phyloP scores from a whole-genome alignment of 306 rosid species.

The Citrullus amarus region DNA sequence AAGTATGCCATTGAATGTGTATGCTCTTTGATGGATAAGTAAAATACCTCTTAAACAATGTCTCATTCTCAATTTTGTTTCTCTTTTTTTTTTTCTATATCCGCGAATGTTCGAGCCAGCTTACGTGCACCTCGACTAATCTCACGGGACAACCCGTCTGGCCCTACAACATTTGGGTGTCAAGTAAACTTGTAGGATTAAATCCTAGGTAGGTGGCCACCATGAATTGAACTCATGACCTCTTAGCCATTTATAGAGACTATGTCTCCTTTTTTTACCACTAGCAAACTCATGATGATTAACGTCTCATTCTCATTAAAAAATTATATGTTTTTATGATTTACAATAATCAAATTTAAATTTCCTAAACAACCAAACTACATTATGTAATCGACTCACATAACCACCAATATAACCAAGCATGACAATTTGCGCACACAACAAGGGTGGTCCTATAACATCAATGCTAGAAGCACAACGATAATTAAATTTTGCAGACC shows the following conservation, averaged over 20 bases:
- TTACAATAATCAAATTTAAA: not conserved
- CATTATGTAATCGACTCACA: not conserved
- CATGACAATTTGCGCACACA: not conserved
- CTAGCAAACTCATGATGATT: too few species aligned
- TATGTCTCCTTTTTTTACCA: too few species aligned
- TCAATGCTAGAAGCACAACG: not conserved
- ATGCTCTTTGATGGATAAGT: not conserved
- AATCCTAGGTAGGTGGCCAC: too few species aligned
- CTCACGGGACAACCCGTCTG: too few species aligned
- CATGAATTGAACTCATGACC: too few species aligned
- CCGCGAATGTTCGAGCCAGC: too few species aligned
- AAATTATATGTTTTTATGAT: not conserved
- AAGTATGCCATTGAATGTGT: not conserved
- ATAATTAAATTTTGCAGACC: conserved; percentile 27
- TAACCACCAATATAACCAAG: not conserved
- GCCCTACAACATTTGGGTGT: too few species aligned
- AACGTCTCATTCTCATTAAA: not conserved
- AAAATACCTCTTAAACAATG: not conserved
- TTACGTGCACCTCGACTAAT: too few species aligned
- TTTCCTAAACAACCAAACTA: not conserved
- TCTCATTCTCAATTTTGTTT: not conserved
- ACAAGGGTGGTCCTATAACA: not conserved
- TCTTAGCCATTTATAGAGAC: too few species aligned
- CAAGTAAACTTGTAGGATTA: too few species aligned
- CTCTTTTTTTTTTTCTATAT: too few species aligned